These are phyloP conservation scores for Plasmodium sp. DNA, from an alignment of 169 alveolate genomes.

Conservation along the genomic window DNA sequence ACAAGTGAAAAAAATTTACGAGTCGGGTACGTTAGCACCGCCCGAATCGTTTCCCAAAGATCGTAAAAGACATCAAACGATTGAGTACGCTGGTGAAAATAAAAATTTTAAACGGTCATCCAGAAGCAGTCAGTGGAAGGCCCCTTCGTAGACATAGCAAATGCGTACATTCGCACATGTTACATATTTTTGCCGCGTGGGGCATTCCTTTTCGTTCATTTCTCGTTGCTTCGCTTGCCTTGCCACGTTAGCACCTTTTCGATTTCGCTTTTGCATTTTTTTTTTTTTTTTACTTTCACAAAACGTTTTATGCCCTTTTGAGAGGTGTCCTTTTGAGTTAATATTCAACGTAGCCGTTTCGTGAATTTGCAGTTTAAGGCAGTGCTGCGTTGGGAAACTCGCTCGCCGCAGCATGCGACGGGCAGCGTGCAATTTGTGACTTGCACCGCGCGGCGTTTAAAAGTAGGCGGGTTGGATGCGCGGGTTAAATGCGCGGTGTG, in stretches of 20 bases:
- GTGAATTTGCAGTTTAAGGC: background rate
- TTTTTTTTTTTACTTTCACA: background rate
- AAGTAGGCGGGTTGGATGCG: background rate
- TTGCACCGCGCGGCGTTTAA: background rate
- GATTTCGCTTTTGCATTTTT: background rate
- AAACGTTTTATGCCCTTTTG: background rate
- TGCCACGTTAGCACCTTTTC: background rate
- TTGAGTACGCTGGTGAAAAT: slow-evolving; percentile 26
- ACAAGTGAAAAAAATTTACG: slow-evolving; percentile 71
- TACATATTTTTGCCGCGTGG: background rate
- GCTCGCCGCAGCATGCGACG: background rate
- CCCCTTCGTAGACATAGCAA: slow-evolving; percentile 42
- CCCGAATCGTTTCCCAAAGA: slow-evolving; percentile 57
- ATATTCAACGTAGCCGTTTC: background rate
- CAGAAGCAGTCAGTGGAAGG: slow-evolving; percentile 55
- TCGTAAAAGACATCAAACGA: slow-evolving; percentile 14
- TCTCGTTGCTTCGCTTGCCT: background rate
- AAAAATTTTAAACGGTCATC: slow-evolving; percentile 31
- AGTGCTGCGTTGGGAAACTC: background rate
- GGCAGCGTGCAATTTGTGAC: background rate
- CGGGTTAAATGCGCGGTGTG: background rate
- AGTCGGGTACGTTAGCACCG: slow-evolving; percentile 75
- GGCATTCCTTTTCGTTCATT: background rate
- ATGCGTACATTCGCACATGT: background rate
- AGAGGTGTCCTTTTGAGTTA: background rate